These are phyloP conservation scores for Agaricales sp. DNA, from an alignment of 1,284 basidiomycete genomes.

Conservation along the genomic window DNA sequence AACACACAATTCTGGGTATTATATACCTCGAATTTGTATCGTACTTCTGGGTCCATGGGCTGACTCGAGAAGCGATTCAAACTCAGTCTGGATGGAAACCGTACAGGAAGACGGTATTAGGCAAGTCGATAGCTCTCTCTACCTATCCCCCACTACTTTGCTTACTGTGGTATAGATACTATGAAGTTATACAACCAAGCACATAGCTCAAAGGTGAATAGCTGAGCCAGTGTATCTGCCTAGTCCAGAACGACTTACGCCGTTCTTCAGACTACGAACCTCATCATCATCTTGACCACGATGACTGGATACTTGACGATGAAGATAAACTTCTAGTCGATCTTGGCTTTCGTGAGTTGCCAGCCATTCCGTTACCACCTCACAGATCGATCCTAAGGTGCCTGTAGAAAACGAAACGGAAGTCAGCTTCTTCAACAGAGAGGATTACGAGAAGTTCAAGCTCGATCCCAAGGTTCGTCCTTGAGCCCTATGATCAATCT, in stretches of 20 bases:
- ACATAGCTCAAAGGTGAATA: conserved; percentile 79
- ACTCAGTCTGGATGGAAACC: conserved; percentile 78
- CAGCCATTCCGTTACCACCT: neutral
- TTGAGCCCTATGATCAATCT: too few species aligned
- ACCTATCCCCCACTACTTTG: too few species aligned
- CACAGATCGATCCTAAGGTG: conserved; percentile 1
- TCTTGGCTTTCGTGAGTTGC: conserved; percentile 61
- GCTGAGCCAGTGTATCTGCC: neutral
- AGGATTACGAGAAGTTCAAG: conserved; percentile 74
- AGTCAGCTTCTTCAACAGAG: conserved; percentile 79
- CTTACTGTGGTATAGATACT: conserved; percentile 81
- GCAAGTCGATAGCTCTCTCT: conserved; percentile 26
- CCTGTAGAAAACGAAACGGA: conserved; percentile 86
- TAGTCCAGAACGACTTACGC: neutral
- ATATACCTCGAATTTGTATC: conserved; percentile 3
- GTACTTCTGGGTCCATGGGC: conserved; percentile 7
- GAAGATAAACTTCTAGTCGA: conserved; percentile 53
- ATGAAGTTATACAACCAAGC: conserved; percentile 92
- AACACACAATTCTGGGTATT: neutral
- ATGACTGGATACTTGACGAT: conserved; percentile 83
- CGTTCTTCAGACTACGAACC: conserved; percentile 76
- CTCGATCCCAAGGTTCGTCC: conserved; percentile 63
- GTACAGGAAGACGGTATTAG: conserved; percentile 62
- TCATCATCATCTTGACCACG: conserved; percentile 91
- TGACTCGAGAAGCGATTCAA: conserved; percentile 44